Percentiles rank a stretch among this genome's conserved stretches.
phyloP scores from a whole-genome alignment of 2,329 filamentous ascomycete genomes.

The Aspergillus sergii region DNA sequence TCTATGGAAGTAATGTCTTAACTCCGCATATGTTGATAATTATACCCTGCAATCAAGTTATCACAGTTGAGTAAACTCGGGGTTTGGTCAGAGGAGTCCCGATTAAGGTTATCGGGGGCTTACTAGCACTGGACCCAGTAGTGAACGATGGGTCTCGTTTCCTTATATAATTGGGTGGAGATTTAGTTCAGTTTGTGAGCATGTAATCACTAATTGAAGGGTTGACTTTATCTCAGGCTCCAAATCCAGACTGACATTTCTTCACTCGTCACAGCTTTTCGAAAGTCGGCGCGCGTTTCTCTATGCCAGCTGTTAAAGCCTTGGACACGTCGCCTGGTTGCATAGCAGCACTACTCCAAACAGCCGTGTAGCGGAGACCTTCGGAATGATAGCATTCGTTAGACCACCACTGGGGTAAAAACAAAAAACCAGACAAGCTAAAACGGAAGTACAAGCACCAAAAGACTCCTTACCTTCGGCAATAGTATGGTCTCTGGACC shows the following conservation, averaged over 20 bases:
- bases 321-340: constrained; percentile 77
- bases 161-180: not conserved
- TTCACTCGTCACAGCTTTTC: constrained; percentile 67
- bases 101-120: not conserved
- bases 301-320: constrained; percentile 74
- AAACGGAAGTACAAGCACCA: not conserved
- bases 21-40: too few species aligned
- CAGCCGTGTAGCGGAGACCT: constrained; percentile 77
- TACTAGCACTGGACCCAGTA: not conserved
- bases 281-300: constrained; percentile 81
- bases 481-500: constrained; percentile 75
- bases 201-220: not conserved
- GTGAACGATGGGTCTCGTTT: not conserved
- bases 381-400: not conserved
- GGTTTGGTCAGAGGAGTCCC: not conserved
- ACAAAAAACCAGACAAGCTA: not conserved
- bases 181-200: not conserved
- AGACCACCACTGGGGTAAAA: not conserved
- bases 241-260: not conserved
- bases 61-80: not conserved
- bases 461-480: constrained; percentile 64
- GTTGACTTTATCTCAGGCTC: not conserved
- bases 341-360: constrained; percentile 84
- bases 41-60: not conserved
- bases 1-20: too few species aligned